phyloP scores from a whole-genome alignment of 768 basidiomycete genomes.

The Suillus lakei region DNA sequence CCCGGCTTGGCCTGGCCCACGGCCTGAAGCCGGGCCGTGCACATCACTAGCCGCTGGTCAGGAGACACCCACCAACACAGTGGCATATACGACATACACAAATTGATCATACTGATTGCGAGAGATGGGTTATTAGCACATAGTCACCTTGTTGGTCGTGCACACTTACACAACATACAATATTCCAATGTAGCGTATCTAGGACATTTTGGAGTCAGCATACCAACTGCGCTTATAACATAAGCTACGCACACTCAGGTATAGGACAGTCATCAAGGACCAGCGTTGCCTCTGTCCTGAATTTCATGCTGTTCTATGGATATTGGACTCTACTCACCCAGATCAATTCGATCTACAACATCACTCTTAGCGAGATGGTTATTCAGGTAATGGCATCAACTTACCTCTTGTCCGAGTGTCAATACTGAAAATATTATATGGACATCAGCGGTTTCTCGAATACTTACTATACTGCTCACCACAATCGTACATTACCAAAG shows the following conservation, averaged over 20 bases:
- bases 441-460: background rate
- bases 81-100: background rate
- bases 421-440: background rate
- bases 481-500: background rate
- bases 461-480: background rate
- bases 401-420: background rate
- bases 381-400: background rate
- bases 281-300: background rate
- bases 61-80: background rate
- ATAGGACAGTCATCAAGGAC: background rate
- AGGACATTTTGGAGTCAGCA: background rate
- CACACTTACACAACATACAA: background rate
- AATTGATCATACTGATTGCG: background rate
- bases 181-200: background rate
- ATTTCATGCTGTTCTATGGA: background rate
- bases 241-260: background rate
- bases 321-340: background rate
- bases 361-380: background rate
- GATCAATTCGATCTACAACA: background rate
- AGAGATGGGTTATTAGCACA: background rate
- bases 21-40: too few relatives aligned
- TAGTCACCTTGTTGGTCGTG: background rate
- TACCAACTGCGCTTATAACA: background rate
- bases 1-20: too few relatives aligned
- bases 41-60: background rate